These are phyloP conservation scores for Lenzites betulinus DNA, from an alignment of 768 basidiomycete species.

Conservation along the genomic window DNA sequence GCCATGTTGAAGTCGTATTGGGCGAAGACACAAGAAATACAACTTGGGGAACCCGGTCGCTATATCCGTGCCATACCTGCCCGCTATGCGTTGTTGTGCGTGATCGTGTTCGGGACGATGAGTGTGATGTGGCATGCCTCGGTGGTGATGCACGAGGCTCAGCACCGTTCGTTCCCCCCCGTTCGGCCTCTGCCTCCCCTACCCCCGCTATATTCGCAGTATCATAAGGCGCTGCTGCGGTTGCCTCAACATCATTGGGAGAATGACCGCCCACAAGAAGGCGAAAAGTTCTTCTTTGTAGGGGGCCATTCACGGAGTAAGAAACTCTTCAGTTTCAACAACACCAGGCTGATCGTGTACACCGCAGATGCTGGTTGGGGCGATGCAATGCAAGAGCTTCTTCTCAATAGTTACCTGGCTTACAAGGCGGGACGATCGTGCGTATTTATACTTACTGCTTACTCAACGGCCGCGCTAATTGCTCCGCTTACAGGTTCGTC, in stretches of 20 bases:
- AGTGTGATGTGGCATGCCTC: neutral
- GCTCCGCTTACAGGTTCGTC: slow-evolving; percentile 38
- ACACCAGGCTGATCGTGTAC: neutral
- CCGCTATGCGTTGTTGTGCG: neutral
- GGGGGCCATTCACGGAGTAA: slow-evolving; percentile 1
- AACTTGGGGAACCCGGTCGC: neutral
- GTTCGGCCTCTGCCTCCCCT: neutral
- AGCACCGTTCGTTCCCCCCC: neutral
- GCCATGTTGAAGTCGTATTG: neutral
- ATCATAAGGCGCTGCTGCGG: neutral
- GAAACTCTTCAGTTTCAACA: neutral
- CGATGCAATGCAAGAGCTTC: slow-evolving; percentile 59
- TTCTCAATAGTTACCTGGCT: slow-evolving; percentile 53
- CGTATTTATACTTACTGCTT: slow-evolving; percentile 24
- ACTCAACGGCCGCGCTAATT: neutral
- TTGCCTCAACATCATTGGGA: slow-evolving; percentile 11
- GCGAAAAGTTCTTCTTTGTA: slow-evolving; percentile 7
- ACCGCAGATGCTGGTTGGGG: slow-evolving; percentile 56
- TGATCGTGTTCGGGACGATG: neutral
- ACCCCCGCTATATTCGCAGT: neutral
- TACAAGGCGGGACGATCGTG: slow-evolving; percentile 49
- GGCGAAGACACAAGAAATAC: neutral
- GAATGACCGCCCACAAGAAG: neutral
- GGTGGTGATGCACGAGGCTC: neutral
- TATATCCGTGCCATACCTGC: neutral